Percentiles rank a stretch among this genome's conserved stretches.
phyloP scores from a whole-genome alignment of 192 early-diverging fungal species.

The Coemansia reversa region DNA sequence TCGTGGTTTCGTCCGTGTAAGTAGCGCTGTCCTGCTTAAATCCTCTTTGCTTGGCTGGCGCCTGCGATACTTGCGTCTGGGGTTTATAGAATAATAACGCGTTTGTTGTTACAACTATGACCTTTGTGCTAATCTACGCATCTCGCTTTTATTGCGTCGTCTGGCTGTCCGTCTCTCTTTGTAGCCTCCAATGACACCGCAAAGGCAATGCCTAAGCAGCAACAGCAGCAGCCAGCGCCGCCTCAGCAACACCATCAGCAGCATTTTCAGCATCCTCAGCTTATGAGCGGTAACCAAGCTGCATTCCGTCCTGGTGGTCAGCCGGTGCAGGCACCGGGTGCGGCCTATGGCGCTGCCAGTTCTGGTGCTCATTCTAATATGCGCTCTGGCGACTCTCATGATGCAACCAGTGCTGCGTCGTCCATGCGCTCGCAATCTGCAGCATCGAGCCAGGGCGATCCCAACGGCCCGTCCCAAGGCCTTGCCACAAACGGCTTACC shows the following conservation, averaged over 20 bases:
- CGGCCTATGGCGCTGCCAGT: constrained; percentile 17
- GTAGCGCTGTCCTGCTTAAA: constrained; percentile 5
- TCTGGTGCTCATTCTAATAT: constrained; percentile 14
- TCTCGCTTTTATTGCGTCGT: neutral
- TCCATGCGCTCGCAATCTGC: constrained; percentile 20
- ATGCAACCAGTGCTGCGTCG: constrained; percentile 24
- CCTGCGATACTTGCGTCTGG: neutral
- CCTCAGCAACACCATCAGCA: constrained; percentile 27
- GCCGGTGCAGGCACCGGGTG: constrained; percentile 15
- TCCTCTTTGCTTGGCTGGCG: neutral
- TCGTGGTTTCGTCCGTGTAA: constrained; percentile 55
- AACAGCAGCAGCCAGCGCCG: constrained; percentile 19
- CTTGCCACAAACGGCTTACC: constrained; percentile 49
- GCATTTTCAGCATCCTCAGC: constrained; percentile 14
- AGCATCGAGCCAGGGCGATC: constrained; percentile 19
- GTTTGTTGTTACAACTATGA: neutral
- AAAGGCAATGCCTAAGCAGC: constrained; percentile 29
- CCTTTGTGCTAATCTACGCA: neutral
- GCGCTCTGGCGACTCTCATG: constrained; percentile 13
- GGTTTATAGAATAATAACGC: neutral
- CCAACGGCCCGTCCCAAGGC: constrained; percentile 11
- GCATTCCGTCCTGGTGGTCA: constrained; percentile 18
- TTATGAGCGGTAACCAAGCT: constrained; percentile 4
- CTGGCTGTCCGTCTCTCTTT: neutral
- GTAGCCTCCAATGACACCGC: constrained; percentile 27